Base-by-base conservation (phyloP, 352 stramenopile genomes). In the Phytophthora meadii region DNA sequence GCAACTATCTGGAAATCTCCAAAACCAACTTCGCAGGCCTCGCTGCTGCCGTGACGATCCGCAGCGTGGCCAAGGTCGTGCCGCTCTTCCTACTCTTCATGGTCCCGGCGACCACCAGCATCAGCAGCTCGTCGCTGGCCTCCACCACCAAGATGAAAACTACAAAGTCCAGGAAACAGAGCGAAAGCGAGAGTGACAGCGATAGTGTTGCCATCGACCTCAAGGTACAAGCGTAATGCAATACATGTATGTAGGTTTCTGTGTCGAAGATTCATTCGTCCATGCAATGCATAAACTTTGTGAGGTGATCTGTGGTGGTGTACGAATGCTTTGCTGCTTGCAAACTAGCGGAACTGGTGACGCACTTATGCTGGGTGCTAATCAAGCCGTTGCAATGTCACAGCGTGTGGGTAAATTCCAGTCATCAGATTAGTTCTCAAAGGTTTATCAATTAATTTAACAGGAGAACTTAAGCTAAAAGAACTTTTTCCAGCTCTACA, bases 21-120 rank as follows among this genome's bases (percentile, higher is more conserved):
- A 93, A 91, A 70, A 81, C 71, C 45, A 70, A 93, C 70, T 93
- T 91, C 45, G 64, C 79, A 2, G 84, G 84, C 0, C 82, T 93
- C 30, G 49, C 77, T 32, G 28, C 74, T 14, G 84, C 82, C 1
- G 79, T 91, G 5, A 75, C 73, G n/a, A 68, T 90, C 32, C 84
- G 84, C 51, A 90, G 76, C 34, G 52, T 72, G 1, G 80, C 68
- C 49, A 93, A 93, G 54, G n/a, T 93, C n/a, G 57, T 84, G 55
- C 84, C 84, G 25, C 74, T 93, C 22, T 51, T 89, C 46, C 68
- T 93, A 61, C 68, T 93, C 32, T 90, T 82, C 50, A 90, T 93
- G 82, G 82, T 93, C 37, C 84, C 84, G 0, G 82, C 73, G 39
- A 86, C 84, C 32, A 90, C 79, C 37, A 88, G 68, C 67, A 86